A percentile compares a stretch with the other conserved stretches of the same genome.
phyloP scores from a whole-genome alignment of 768 basidiomycete species.

The Phaeotremella skinneri region DNA sequence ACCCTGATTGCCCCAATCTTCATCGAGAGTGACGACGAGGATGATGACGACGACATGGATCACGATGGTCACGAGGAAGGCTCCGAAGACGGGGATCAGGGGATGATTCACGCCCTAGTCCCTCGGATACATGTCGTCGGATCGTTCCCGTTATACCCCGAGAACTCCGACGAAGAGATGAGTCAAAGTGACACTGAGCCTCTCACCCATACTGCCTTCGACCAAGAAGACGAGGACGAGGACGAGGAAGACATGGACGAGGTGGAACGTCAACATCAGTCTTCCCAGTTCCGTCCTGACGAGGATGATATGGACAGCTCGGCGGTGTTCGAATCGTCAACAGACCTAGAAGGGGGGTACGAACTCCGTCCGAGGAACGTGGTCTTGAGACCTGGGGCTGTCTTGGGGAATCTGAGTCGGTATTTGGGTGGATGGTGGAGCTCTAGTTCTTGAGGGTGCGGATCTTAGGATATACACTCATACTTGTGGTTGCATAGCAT shows the following conservation, averaged over 20 bases:
- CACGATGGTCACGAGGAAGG: slow-evolving; percentile 1
- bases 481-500: too few relatives aligned
- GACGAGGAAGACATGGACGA: slow-evolving; percentile 11
- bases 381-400: too few relatives aligned
- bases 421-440: too few relatives aligned
- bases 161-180: slow-evolving; percentile 7
- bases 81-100: background rate
- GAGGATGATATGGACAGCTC: background rate
- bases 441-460: too few relatives aligned
- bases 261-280: background rate
- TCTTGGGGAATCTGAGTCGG: too few relatives aligned
- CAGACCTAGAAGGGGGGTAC: too few relatives aligned
- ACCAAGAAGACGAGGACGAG: slow-evolving; percentile 23
- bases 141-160: slow-evolving; percentile 18
- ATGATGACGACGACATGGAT: slow-evolving; percentile 9
- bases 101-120: background rate
- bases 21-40: slow-evolving; percentile 26
- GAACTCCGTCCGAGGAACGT: too few relatives aligned
- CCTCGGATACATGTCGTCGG: slow-evolving; percentile 20
- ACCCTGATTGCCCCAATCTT: slow-evolving; percentile 30
- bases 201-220: slow-evolving; percentile 12
- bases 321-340: background rate
- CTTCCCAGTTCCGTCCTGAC: background rate
- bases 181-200: slow-evolving; percentile 17
- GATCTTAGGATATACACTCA: too few relatives aligned